Evolutionary conservation across 106 monocot species (phyloP).

Genomic region (Dendrobium nobile): DNA sequence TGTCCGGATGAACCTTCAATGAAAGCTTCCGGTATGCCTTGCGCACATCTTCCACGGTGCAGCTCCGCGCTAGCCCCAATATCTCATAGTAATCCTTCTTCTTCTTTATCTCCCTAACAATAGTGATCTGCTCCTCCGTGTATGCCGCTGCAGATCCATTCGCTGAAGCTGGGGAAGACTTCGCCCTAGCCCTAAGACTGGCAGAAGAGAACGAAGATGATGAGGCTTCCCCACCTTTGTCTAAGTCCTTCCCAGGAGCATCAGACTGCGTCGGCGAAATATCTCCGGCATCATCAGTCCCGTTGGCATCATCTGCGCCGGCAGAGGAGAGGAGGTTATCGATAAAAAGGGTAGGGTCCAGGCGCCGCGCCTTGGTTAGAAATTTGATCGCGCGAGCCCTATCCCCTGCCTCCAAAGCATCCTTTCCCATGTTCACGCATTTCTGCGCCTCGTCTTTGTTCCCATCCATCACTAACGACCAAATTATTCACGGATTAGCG

Average conservation of each 20-base stretch:
- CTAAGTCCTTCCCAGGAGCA: background rate
- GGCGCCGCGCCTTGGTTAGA: slow-evolving; percentile 71
- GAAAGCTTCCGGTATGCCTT: slow-evolving; percentile 89
- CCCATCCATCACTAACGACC: slow-evolving; percentile 61
- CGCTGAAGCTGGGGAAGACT: slow-evolving; percentile 12
- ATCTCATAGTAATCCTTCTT: slow-evolving; percentile 89
- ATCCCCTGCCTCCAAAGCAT: slow-evolving; percentile 60
- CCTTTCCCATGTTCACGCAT: slow-evolving; percentile 72
- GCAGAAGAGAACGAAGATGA: slow-evolving; percentile 13
- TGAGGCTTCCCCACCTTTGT: background rate
- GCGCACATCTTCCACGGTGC: slow-evolving; percentile 82
- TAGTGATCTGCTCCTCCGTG: slow-evolving; percentile 75
- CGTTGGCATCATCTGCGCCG: background rate
- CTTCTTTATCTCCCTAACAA: slow-evolving; percentile 77
- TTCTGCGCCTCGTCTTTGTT: slow-evolving; percentile 93
- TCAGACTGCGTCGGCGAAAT: slow-evolving; percentile 13
- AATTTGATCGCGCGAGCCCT: slow-evolving; percentile 64
- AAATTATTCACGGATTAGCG: background rate
- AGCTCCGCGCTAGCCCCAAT: slow-evolving; percentile 58
- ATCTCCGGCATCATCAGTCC: slow-evolving; percentile 3
- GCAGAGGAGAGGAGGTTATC: slow-evolving; percentile 49
- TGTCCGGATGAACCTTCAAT: slow-evolving; percentile 91
- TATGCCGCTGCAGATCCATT: slow-evolving; percentile 34
- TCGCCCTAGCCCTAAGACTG: slow-evolving; percentile 7
- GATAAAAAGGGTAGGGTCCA: slow-evolving; percentile 70